A percentile compares a stretch with the other conserved stretches of the same genome.
phyloP scores from a whole-genome alignment of 257 asterid genomes.

The Linderniella brevidens region DNA sequence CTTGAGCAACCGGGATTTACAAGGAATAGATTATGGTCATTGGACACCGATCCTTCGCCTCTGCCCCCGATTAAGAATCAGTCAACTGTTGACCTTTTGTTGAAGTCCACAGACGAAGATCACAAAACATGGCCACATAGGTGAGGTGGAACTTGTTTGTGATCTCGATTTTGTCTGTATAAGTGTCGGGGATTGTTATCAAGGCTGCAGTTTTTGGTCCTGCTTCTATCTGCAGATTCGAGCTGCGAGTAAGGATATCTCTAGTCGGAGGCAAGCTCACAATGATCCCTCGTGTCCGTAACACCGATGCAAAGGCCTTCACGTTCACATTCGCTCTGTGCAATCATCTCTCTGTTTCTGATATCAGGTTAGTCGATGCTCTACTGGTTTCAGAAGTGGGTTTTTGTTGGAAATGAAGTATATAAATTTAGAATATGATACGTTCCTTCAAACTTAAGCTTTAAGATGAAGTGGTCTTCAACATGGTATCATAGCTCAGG shows the following conservation, averaged over 20 bases:
- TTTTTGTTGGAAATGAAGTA: too few relatives aligned
- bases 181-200: slow-evolving; percentile 7
- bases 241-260: slow-evolving; percentile 58
- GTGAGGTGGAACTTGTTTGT: slow-evolving; percentile 18
- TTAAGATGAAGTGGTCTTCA: too few relatives aligned
- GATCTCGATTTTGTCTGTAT: slow-evolving; percentile 2
- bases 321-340: slow-evolving; percentile 56
- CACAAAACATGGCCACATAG: slow-evolving; percentile 71
- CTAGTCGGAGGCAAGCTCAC: slow-evolving; percentile 52
- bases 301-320: slow-evolving; percentile 55
- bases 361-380: slow-evolving; percentile 40
- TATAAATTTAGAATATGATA: too few relatives aligned
- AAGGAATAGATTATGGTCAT: slow-evolving; percentile 57
- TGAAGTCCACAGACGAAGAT: slow-evolving; percentile 75
- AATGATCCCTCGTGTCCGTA: slow-evolving; percentile 61
- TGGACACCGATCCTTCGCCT: slow-evolving; percentile 62
- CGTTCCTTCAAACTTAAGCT: too few relatives aligned
- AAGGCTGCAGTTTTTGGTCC: slow-evolving; percentile 9
- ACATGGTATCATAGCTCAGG: too few relatives aligned
- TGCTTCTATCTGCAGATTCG: slow-evolving; percentile 42
- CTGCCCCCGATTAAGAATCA: slow-evolving; percentile 39
- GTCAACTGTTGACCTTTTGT: slow-evolving; percentile 55
- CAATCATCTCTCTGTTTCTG: slow-evolving; percentile 61
- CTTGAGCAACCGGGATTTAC: slow-evolving; percentile 74
- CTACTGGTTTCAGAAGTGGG: too few relatives aligned